A percentile compares a stretch with the other conserved stretches of the same genome.
Evolutionary conservation across 306 rosid species (phyloP).

Genomic region (Trifolium dubium): DNA sequence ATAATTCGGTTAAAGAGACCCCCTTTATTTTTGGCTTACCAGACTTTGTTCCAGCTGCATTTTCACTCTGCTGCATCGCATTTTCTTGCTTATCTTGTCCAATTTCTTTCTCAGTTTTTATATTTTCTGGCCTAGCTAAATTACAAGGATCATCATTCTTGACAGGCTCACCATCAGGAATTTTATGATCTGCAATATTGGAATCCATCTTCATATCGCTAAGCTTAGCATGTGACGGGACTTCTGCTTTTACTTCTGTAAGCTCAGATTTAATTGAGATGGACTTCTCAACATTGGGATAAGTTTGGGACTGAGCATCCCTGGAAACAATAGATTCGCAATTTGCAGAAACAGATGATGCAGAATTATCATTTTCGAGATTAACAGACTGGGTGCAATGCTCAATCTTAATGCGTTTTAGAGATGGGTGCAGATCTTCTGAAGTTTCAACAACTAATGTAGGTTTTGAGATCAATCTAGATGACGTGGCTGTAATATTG

Average conservation of each 20-base stretch:
- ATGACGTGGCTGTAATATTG: constrained; percentile 50
- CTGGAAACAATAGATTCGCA: constrained; percentile 54
- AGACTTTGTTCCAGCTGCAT: constrained; percentile 75
- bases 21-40: constrained; percentile 98
- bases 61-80: constrained; percentile 58
- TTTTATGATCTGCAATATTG: constrained; percentile 49
- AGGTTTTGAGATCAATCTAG: constrained; percentile 59
- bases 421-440: constrained; percentile 75
- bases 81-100: constrained; percentile 69
- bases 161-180: constrained; percentile 53
- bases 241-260: constrained; percentile 69
- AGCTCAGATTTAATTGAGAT: constrained; percentile 64
- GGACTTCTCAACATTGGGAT: constrained; percentile 52
- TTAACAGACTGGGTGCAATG: constrained; percentile 58
- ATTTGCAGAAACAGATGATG: constrained; percentile 53
- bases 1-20: constrained; percentile 87
- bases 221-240: constrained; percentile 48
- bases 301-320: constrained; percentile 61
- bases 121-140: constrained; percentile 62
- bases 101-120: constrained; percentile 71
- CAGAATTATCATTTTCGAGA: constrained; percentile 62
- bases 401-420: constrained; percentile 86
- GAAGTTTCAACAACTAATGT: constrained; percentile 55
- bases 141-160: constrained; percentile 55
- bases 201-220: constrained; percentile 60